phyloP scores from a whole-genome alignment of 2,329 filamentous ascomycete genomes.

The Chalaropsis thielavioides region DNA sequence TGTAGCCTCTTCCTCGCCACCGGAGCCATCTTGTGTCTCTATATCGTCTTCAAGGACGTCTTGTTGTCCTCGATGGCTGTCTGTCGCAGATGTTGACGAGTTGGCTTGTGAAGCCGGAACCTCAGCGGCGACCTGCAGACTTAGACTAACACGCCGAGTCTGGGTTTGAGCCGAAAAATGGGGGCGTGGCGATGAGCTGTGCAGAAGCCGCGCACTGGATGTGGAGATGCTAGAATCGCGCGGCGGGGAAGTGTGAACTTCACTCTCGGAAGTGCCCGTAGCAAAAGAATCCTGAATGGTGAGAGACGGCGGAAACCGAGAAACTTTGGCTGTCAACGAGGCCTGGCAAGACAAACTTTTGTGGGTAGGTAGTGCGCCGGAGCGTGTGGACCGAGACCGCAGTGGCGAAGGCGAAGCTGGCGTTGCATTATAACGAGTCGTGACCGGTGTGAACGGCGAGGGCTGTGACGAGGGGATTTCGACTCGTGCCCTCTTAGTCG shows the following conservation, averaged over 20 bases:
- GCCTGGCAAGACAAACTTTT: background rate
- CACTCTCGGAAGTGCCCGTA: constrained; percentile 6
- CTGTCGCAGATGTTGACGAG: constrained; percentile 8
- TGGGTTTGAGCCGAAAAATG: background rate
- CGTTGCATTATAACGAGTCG: constrained; percentile 27
- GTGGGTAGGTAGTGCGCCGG: constrained; percentile 16
- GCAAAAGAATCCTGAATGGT: constrained; percentile 35
- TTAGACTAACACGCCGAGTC: background rate
- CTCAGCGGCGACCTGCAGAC: background rate
- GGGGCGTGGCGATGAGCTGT: background rate
- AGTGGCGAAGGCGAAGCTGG: constrained; percentile 30
- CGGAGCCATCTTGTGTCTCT: constrained; percentile 15
- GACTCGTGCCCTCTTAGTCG: constrained; percentile 24
- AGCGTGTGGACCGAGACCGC: constrained; percentile 25
- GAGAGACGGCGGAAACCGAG: constrained; percentile 21
- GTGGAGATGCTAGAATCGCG: background rate
- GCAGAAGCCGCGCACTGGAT: background rate
- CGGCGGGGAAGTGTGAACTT: background rate
- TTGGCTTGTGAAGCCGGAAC: background rate
- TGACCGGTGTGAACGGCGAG: constrained; percentile 26
- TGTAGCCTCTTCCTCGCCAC: constrained; percentile 13
- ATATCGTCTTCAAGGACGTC: constrained; percentile 14
- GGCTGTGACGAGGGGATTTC: constrained; percentile 34
- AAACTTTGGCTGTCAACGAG: background rate
- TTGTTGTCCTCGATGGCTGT: constrained; percentile 11